Evolutionary conservation across 148 eudicot species (phyloP).

Genomic region (Nepenthes gracilis): DNA sequence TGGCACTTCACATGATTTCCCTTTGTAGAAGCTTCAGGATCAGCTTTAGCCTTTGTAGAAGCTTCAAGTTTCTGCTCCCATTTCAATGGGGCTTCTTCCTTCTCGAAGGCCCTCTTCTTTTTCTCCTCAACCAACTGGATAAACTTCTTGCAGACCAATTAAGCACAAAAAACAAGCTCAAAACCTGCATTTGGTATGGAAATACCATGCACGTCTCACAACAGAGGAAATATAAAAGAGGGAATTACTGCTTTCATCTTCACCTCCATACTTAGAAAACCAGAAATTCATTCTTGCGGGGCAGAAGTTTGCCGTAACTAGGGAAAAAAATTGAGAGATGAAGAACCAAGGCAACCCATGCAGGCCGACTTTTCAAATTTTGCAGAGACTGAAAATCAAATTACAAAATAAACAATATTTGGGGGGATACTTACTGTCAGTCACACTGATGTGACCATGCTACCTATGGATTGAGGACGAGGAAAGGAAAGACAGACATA

Average conservation of each 20-base stretch:
- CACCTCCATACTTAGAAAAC: too few species aligned
- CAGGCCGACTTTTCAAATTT: too few species aligned
- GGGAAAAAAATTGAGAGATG: too few species aligned
- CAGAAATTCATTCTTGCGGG: too few species aligned
- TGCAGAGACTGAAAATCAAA: too few species aligned
- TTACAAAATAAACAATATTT: too few species aligned
- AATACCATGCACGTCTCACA: slow-evolving; percentile 97
- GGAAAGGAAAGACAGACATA: too few species aligned
- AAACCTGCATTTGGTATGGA: slow-evolving; percentile 96
- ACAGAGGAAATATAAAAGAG: slow-evolving; percentile 50
- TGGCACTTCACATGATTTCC: slow-evolving; percentile 31
- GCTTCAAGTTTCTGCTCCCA: slow-evolving; percentile 96
- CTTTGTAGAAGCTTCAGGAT: slow-evolving; percentile 43
- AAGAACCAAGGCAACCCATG: too few species aligned
- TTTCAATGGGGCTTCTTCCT: slow-evolving; percentile 85
- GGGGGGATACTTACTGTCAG: too few species aligned
- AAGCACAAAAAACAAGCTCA: slow-evolving; percentile 44
- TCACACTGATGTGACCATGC: too few species aligned
- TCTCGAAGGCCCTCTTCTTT: slow-evolving; percentile 65
- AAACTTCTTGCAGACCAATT: slow-evolving; percentile 92
- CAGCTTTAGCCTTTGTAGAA: slow-evolving; percentile 59
- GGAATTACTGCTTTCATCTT: slow-evolving; percentile 70
- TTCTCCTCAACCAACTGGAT: slow-evolving; percentile 91
- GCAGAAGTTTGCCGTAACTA: too few species aligned
- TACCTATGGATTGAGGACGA: too few species aligned